Conservation (phyloP, 352 stramenopile genomes). For the Phytopythium kandeliae region DNA sequence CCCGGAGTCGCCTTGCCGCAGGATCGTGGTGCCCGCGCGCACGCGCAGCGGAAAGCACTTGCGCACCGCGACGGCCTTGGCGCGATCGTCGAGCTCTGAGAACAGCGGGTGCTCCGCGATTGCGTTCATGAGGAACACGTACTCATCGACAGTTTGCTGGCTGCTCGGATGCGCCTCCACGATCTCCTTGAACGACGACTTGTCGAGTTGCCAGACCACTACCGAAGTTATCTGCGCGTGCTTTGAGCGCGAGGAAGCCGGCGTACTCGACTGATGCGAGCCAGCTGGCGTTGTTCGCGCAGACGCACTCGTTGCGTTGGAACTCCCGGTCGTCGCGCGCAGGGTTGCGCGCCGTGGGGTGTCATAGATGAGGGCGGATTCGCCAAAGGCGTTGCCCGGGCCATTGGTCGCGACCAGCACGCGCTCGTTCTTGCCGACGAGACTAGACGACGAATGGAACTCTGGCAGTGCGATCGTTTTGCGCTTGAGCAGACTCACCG, state of each 20-base stretch:
- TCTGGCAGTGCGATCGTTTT: slow-evolving; percentile 68
- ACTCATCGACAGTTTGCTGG: slow-evolving; percentile 75
- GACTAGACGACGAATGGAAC: slow-evolving; percentile 54
- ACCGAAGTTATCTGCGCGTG: slow-evolving; percentile 35
- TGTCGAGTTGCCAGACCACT: slow-evolving; percentile 77
- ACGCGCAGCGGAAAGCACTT: slow-evolving; percentile 80
- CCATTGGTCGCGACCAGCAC: slow-evolving; percentile 80
- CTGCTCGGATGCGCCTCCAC: slow-evolving; percentile 57
- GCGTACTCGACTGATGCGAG: neutral
- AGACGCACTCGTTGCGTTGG: neutral
- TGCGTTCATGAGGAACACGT: slow-evolving; percentile 61
- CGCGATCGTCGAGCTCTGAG: slow-evolving; percentile 59
- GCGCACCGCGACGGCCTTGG: slow-evolving; percentile 73
- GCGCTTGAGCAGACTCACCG: slow-evolving; percentile 38
- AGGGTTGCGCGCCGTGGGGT: slow-evolving; percentile 76
- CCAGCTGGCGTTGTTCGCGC: neutral
- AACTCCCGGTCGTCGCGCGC: slow-evolving; percentile 13
- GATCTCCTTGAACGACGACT: slow-evolving; percentile 48
- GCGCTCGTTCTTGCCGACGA: slow-evolving; percentile 56
- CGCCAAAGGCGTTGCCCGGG: slow-evolving; percentile 68
- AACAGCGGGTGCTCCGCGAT: slow-evolving; percentile 76
- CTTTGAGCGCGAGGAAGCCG: neutral
- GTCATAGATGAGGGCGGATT: slow-evolving; percentile 83
- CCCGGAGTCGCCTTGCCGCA: slow-evolving; percentile 72
- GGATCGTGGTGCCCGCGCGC: slow-evolving; percentile 47